These are phyloP conservation scores for Chaetomiaceae sp. DNA, from an alignment of 2,329 filamentous ascomycete genomes.

Conservation along the genomic window DNA sequence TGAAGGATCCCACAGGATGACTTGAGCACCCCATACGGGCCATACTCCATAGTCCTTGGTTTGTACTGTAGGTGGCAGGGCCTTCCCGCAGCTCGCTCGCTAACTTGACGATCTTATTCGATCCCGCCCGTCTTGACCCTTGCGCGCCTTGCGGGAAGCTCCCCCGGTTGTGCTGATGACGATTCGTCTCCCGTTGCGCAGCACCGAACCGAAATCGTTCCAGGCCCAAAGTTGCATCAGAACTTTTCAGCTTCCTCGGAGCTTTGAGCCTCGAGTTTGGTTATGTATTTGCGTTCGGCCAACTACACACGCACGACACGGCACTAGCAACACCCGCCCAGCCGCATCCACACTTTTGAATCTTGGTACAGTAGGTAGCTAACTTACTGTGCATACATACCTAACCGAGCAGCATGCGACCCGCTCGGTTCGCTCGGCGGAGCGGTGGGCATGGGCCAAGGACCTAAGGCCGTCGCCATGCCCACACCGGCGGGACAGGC, in stretches of 20 bases:
- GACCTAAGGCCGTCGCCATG: conserved; percentile 9
- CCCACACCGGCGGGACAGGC: conserved; percentile 8
- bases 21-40: no score
- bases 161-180: not conserved
- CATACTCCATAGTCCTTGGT: not conserved
- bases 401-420: not conserved
- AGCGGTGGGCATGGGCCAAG: conserved; percentile 3
- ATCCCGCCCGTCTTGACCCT: not conserved
- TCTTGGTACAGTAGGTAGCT: no score
- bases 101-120: conserved; percentile 4
- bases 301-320: not conserved
- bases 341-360: no score
- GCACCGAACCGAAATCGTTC: not conserved
- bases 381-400: no score
- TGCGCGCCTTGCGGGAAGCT: not conserved
- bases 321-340: no score
- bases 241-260: no score
- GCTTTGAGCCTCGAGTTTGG: not conserved
- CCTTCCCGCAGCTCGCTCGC: conserved; percentile 6
- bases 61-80: not conserved
- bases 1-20: no score
- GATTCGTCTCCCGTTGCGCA: not conserved
- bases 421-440: conserved; percentile 8
- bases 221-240: no score
- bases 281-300: not conserved